Base-by-base conservation (phyloP, 2,329 filamentous ascomycete genomes). In the Periglandula ipomoeae region DNA sequence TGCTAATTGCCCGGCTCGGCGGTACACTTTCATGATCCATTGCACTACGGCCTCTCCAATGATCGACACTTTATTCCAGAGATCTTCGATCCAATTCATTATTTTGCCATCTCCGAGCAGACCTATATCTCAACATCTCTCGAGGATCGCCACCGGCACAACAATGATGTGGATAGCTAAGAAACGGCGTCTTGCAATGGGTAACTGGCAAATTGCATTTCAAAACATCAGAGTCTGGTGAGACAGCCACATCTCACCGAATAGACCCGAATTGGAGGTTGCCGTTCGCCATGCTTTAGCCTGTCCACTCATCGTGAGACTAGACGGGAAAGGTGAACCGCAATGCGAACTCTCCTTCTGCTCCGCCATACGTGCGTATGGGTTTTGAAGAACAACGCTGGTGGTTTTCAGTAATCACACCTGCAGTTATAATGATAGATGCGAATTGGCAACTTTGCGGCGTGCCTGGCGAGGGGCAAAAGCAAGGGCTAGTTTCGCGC, bases 241-340 rank as follows among this genome's bases (percentile, higher is more conserved):
- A 64, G 60, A 65, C 62, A 65, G 9, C 35, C 22, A 45, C 52
- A 57, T 56, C 54, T 53, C 54, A 50, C 54, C 56, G 55, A 61
- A 50, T 48, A 50, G 51, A 53, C 38, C 54, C 54, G 51, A 54
- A 44, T 41, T 22, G n/a, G 45, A 40, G 27, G 19, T 22, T 22
- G 19, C 20, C n/a, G 32, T 20, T 42, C 20, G 41, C 35, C 23
- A 26, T 23, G 34, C 26, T 20, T 32, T 32, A 51, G 23, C 20
- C 37, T 27, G 23, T 13, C 41, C 23, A 47, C 44, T n/a, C 40
- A 37, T 34, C 17, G 38, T 27, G 44, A 37, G 44, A 46, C 23
- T 24, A 26, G 19, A 24, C 3, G n/a, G 26, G 40, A 26, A 26
- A 38, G 38, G n/a, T 22, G 20, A 22, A 24, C 9, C 9, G 37